Evolutionary conservation across 495 filamentous ascomycete species (phyloP), one percentile per base, ranked within the genome.

Genomic region (Tuber umbilicatum): DNA sequence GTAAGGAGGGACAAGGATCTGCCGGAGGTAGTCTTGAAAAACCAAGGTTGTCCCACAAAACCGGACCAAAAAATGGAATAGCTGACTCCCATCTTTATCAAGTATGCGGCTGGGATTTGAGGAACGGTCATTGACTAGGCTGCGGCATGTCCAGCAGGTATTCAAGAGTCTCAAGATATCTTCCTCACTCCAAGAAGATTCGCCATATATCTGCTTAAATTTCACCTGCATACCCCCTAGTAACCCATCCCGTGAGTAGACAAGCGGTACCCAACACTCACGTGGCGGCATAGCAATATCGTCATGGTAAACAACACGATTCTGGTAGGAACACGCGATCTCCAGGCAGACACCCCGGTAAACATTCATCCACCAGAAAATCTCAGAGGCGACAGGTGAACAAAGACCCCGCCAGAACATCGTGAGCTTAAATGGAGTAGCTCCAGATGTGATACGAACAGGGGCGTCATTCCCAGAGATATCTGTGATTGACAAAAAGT

Each of bases 11-110:
- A 79, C 76, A 1, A 78, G 69, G n/a, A 79, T 77, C 41, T 79
- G 77, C 14, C 77, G 75, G 55, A 72, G 43, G 35, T 55, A 79
- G 70, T 74, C 55, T 23, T 64, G 76, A 23, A 78, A 77, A 27
- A 37, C 21, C 35, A 67, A 31, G 19, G 19, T n/a, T 14, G 67
- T 73, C 37, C 74, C 73, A 37, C 74, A 68, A 10, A 38, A 40
- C 27, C 60, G n/a, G 0, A n/a, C 6, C 12, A 23, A n/a, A 55
- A 55, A 55, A 12, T 74, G 42, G 55, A 27, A 60, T 50, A 78
- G 21, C 23, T n/a, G n/a, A 43, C 39, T 2, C 68, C 76, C n/a
- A 70, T 43, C 19, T 21, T 1, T 27, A 27, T 55, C 43, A 69
- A 50, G 73, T 40, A 45, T 38, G 5, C 68, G 45, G 39, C 41